These are phyloP conservation scores for Hyaloscypha finlandica DNA, from an alignment of 495 filamentous ascomycete genomes.

Conservation along the genomic window DNA sequence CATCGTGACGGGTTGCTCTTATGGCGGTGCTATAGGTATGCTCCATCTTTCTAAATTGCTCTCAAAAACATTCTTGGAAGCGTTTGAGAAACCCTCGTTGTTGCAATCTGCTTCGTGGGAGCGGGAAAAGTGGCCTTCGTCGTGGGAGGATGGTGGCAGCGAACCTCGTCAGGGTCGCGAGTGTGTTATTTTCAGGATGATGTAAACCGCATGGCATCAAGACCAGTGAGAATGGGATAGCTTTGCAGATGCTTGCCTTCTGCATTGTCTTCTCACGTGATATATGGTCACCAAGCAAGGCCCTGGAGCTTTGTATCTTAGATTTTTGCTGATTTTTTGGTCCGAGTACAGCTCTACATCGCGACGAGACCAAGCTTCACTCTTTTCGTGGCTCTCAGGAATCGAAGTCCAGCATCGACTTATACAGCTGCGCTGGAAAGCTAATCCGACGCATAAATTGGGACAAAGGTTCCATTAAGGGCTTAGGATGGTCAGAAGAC, in stretches of 20 bases:
- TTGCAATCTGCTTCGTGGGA: neutral
- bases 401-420: constrained; percentile 82
- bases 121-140: too few relatives aligned
- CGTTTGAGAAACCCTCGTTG: neutral
- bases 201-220: neutral
- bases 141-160: neutral
- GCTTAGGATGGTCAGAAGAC: constrained; percentile 95
- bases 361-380: constrained; percentile 83
- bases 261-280: neutral
- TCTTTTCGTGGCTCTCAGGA: constrained; percentile 70
- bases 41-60: neutral
- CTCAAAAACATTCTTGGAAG: neutral
- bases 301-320: neutral
- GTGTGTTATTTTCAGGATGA: neutral
- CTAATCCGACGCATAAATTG: constrained; percentile 70
- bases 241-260: neutral
- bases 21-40: constrained; percentile 89
- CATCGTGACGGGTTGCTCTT: constrained; percentile 89
- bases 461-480: constrained; percentile 88
- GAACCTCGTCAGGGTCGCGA: neutral
- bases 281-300: too few relatives aligned
- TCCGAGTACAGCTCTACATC: constrained; percentile 68
- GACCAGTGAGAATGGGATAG: neutral
- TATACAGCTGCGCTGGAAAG: constrained; percentile 91
- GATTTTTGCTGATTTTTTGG: neutral